These are phyloP conservation scores for Antarctomyces pellizariae DNA, from an alignment of 495 filamentous ascomycete species.

Conservation along the genomic window DNA sequence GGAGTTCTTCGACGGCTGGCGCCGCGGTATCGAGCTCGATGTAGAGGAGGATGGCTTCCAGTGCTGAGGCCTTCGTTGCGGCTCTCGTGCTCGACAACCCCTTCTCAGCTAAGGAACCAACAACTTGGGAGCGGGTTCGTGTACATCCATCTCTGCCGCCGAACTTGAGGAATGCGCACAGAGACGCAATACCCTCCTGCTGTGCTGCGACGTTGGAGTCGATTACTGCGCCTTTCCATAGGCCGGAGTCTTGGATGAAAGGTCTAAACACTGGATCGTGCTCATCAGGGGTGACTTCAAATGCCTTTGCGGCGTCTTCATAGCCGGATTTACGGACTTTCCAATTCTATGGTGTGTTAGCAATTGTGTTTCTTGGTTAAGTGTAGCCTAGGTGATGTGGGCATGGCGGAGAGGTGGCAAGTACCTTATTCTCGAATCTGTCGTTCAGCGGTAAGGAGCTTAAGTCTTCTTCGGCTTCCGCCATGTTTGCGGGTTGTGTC, in stretches of 20 bases:
- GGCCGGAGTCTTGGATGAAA: constrained; percentile 58
- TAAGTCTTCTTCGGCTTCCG: constrained; percentile 60
- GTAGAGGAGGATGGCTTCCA: constrained; percentile 73
- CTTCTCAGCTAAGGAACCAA: constrained; percentile 72
- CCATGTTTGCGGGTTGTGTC: constrained; percentile 22
- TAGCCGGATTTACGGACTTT: constrained; percentile 93
- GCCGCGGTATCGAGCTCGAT: constrained; percentile 74
- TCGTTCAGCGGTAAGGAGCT: constrained; percentile 60
- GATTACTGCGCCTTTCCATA: constrained; percentile 82
- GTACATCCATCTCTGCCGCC: constrained; percentile 57
- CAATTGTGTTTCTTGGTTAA: constrained; percentile 1
- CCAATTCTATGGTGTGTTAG: constrained; percentile 39
- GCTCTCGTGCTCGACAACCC: constrained; percentile 69
- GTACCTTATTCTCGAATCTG: constrained; percentile 70
- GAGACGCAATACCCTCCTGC: constrained; percentile 66
- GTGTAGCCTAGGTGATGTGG: not conserved
- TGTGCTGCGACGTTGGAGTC: constrained; percentile 98
- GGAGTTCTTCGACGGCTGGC: constrained; percentile 72
- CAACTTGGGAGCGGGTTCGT: constrained; percentile 50
- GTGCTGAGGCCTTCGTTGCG: constrained; percentile 61
- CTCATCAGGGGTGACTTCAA: constrained; percentile 71
- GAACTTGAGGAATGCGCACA: constrained; percentile 78
- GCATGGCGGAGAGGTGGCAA: constrained; percentile 9
- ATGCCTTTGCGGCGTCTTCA: constrained; percentile 72
- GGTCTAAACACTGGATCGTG: constrained; percentile 64